Conservation (phyloP, 1,284 basidiomycete genomes). For the Microbotryomycetes sp. region DNA sequence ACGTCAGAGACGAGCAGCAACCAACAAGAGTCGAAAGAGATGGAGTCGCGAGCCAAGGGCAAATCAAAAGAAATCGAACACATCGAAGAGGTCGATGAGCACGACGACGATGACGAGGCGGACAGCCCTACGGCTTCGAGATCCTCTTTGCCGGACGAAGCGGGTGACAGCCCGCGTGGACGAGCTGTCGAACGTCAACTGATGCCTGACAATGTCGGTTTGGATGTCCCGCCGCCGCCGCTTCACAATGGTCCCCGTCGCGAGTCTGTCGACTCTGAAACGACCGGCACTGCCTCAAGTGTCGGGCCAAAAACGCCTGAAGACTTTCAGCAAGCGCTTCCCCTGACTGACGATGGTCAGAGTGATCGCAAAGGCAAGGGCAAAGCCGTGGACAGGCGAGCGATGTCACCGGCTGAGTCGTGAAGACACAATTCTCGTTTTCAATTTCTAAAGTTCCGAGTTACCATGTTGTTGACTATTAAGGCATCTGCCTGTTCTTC, state of each 20-base stretch:
- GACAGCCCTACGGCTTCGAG: conserved; percentile 3
- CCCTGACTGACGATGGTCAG: neutral
- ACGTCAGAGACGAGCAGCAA: neutral
- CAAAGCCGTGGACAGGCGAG: neutral
- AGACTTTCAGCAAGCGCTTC: neutral
- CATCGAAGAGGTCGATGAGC: conserved; percentile 21
- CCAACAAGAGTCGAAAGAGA: conserved; percentile 14
- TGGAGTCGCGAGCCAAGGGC: conserved; percentile 28
- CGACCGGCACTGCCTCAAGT: neutral
- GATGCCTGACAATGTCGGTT: neutral
- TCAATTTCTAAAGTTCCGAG: too few species aligned
- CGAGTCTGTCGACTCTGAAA: neutral
- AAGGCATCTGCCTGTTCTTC: too few species aligned
- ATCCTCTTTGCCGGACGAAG: conserved; percentile 11
- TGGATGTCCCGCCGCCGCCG: neutral
- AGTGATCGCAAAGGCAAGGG: neutral
- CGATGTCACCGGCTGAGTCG: neutral
- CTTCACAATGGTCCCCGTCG: too few species aligned
- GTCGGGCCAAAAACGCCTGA: neutral
- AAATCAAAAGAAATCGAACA: conserved; percentile 28
- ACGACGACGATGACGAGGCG: conserved; percentile 15
- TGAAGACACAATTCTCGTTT: too few species aligned
- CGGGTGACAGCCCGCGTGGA: neutral
- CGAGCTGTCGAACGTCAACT: neutral
- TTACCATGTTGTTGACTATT: neutral